Evolutionary conservation across 495 filamentous ascomycete species (phyloP).

Genomic region (Neurospora africana): DNA sequence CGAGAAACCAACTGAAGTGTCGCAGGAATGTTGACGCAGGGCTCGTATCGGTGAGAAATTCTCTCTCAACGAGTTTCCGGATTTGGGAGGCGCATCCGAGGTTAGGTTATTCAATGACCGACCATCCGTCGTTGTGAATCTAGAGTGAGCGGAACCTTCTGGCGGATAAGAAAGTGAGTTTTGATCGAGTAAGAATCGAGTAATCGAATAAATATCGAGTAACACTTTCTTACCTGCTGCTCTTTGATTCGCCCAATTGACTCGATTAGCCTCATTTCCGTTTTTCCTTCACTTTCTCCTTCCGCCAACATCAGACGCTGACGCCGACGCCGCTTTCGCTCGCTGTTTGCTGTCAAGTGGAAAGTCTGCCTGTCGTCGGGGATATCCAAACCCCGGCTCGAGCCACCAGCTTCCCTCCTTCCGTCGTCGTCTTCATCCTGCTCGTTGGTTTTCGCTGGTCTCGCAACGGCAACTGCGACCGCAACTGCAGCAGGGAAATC

Average conservation of each 20-base stretch:
- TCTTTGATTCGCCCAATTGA: background rate
- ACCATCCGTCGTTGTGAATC: background rate
- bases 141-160: background rate
- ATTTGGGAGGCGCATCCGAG: background rate
- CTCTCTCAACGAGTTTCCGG: background rate
- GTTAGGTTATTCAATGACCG: background rate
- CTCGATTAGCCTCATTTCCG: background rate
- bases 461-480: background rate
- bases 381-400: background rate
- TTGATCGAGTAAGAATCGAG: constrained; percentile 30
- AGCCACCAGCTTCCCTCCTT: background rate
- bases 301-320: background rate
- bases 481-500: background rate
- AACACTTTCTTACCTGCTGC: background rate
- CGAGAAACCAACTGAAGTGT: background rate
- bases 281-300: background rate
- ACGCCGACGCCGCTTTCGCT: background rate
- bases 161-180: constrained; percentile 9
- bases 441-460: background rate
- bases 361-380: background rate
- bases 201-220: constrained; percentile 10
- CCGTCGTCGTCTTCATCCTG: background rate
- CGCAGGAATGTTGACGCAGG: background rate
- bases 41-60: background rate
- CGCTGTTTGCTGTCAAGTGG: background rate